phyloP scores from a whole-genome alignment of 2,329 filamentous ascomycete genomes.

The Delphinella strobiligena region DNA sequence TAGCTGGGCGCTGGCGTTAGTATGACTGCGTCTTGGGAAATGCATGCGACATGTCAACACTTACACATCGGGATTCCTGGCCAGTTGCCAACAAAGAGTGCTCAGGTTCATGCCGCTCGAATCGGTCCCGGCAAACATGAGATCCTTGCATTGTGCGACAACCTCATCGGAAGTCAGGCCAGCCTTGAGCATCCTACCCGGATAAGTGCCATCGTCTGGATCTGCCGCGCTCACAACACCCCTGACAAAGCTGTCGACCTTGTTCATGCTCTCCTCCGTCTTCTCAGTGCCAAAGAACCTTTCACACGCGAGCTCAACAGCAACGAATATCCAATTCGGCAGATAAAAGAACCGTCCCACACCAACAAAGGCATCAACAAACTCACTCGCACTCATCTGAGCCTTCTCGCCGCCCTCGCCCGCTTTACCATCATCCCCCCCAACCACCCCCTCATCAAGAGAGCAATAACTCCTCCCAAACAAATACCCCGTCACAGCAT shows the following conservation, averaged over 20 bases:
- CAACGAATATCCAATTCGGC: conserved; percentile 29
- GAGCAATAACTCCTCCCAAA: conserved; percentile 41
- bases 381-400: conserved; percentile 31
- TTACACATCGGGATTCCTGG: conserved; percentile 30
- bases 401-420: conserved; percentile 5
- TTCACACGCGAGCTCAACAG: conserved; percentile 25
- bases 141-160: conserved; percentile 40
- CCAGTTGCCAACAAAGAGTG: conserved; percentile 35
- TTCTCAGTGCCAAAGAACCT: conserved; percentile 24
- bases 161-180: conserved; percentile 33
- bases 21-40: not conserved
- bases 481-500: conserved; percentile 42
- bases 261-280: conserved; percentile 23
- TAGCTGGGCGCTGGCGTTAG: conserved; percentile 16
- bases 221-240: conserved; percentile 25
- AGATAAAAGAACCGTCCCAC: conserved; percentile 45
- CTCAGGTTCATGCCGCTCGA: conserved; percentile 40
- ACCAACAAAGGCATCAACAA: conserved; percentile 44
- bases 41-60: conserved; percentile 6
- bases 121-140: conserved; percentile 45
- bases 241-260: conserved; percentile 33
- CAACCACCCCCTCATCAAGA: conserved; percentile 17
- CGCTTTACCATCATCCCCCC: conserved; percentile 15
- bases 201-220: conserved; percentile 31
- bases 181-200: conserved; percentile 33